A percentile compares a stretch with the other conserved stretches of the same genome.
Conservation (phyloP, 2,329 filamentous ascomycete species). For the Penicillium sp. region DNA sequence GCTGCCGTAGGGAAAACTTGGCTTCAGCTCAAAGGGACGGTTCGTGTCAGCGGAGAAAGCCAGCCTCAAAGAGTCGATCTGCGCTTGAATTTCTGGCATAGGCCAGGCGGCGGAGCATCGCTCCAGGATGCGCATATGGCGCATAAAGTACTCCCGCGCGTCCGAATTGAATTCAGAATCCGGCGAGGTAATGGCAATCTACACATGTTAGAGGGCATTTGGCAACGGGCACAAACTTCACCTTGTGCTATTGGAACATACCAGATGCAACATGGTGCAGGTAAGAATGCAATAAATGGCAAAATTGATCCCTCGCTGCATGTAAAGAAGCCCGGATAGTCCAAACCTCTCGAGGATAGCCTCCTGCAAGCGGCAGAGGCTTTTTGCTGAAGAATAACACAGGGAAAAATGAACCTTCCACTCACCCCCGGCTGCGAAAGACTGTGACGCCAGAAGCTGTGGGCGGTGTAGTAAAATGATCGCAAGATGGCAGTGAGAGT, state of each 20-base stretch:
- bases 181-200: conserved; percentile 91
- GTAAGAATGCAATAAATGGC: conserved; percentile 89
- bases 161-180: conserved; percentile 83
- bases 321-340: conserved; percentile 76
- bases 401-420: conserved; percentile 89
- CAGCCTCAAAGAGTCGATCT: conserved; percentile 83
- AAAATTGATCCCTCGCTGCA: conserved; percentile 93
- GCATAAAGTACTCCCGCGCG: conserved; percentile 81
- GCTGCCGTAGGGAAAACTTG: conserved; percentile 81
- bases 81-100: conserved; percentile 83
- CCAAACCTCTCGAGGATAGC: conserved; percentile 73
- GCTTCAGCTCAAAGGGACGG: conserved; percentile 85
- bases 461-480: conserved; percentile 85
- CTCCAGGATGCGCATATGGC: conserved; percentile 92
- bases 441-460: conserved; percentile 75
- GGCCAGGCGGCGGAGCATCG: conserved; percentile 78
- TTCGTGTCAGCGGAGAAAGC: conserved; percentile 84
- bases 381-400: conserved; percentile 80
- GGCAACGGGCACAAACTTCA: neutral
- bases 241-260: conserved; percentile 50
- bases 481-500: conserved; percentile 82
- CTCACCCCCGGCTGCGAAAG: conserved; percentile 64
- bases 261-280: conserved; percentile 88
- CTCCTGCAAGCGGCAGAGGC: conserved; percentile 82
- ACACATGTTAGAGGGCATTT: conserved; percentile 5